Evolutionary conservation across 2,329 filamentous ascomycete genomes (phyloP).

Genomic region (Alternaria postmessia): DNA sequence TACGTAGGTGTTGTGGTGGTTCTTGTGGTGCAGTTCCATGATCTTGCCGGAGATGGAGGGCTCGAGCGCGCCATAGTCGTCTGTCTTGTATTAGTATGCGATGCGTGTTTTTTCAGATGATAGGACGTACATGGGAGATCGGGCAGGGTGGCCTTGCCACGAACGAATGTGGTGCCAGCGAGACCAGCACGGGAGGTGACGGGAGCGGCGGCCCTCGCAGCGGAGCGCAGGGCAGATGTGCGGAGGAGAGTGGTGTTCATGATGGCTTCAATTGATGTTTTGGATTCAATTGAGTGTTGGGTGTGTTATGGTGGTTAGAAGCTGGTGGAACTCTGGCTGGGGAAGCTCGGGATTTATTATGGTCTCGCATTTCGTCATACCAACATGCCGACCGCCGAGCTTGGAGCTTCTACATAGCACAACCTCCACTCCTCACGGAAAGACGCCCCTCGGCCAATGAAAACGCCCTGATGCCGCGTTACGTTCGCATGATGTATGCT

Average conservation of each 20-base stretch:
- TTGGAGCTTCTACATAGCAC: conserved; percentile 19
- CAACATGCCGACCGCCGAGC: conserved; percentile 27
- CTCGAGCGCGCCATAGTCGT: conserved; percentile 97
- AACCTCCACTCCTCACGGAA: conserved; percentile 9
- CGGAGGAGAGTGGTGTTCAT: conserved; percentile 84
- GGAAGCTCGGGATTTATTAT: conserved; percentile 24
- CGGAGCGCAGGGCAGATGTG: conserved; percentile 73
- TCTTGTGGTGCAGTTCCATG: conserved; percentile 95
- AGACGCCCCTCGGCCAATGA: conserved; percentile 23
- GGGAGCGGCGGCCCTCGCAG: conserved; percentile 72
- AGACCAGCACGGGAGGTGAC: conserved; percentile 69
- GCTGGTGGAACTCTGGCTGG: conserved; percentile 11
- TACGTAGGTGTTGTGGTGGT: conserved; percentile 94
- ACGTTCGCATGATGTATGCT: neutral
- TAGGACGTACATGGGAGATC: conserved; percentile 76
- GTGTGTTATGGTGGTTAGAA: conserved; percentile 10
- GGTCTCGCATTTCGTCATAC: conserved; percentile 39
- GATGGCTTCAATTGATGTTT: conserved; percentile 39
- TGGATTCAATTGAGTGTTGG: conserved; percentile 32
- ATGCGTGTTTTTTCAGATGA: neutral
- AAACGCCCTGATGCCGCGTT: neutral
- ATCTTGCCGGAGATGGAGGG: conserved; percentile 83
- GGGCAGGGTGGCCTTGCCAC: conserved; percentile 91
- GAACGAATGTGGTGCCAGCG: conserved; percentile 77
- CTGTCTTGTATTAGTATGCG: conserved; percentile 56